Percentiles rank a stretch among this genome's conserved stretches.
phyloP scores from a whole-genome alignment of 2,329 filamentous ascomycete genomes.

The Lecanicillium sp. region DNA sequence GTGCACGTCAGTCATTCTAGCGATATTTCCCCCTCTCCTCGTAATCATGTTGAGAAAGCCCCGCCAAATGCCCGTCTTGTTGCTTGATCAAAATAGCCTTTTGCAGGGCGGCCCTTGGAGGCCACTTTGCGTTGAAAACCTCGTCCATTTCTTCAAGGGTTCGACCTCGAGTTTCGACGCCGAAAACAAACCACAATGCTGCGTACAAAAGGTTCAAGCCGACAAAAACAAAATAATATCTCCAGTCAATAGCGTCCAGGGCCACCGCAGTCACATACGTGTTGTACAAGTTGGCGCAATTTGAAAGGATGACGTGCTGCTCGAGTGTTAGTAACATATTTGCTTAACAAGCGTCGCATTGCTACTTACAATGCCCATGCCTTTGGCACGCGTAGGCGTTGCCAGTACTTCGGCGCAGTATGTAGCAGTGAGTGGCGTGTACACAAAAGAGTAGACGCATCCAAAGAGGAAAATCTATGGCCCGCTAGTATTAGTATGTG shows the following conservation, averaged over 20 bases:
- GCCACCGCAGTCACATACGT: slow-evolving; percentile 22
- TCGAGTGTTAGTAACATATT: slow-evolving; percentile 1
- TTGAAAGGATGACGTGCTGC: slow-evolving; percentile 17
- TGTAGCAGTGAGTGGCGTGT: slow-evolving; percentile 35
- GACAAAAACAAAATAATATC: slow-evolving; percentile 23
- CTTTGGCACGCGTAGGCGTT: slow-evolving; percentile 25
- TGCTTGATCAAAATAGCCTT: slow-evolving; percentile 20
- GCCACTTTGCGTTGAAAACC: slow-evolving; percentile 28
- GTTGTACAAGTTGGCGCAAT: slow-evolving; percentile 23
- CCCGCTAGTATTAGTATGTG: background rate
- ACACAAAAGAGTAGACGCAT: slow-evolving; percentile 41
- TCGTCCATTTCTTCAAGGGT: slow-evolving; percentile 36
- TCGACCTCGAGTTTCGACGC: slow-evolving; percentile 21
- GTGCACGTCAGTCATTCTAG: too few relatives aligned
- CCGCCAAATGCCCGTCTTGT: slow-evolving; percentile 13
- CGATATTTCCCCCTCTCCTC: too few relatives aligned
- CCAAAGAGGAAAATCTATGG: slow-evolving; percentile 40
- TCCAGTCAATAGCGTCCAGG: slow-evolving; percentile 21
- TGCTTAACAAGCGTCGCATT: background rate
- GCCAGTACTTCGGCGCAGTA: slow-evolving; percentile 26
- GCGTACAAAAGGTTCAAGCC: slow-evolving; percentile 21
- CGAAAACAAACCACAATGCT: slow-evolving; percentile 19
- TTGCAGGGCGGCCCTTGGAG: slow-evolving; percentile 27
- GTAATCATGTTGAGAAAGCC: too few relatives aligned
- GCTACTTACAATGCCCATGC: slow-evolving; percentile 22